Base-by-base conservation (phyloP, 2,329 filamentous ascomycete species). In the Trichoderma koningiopsis region DNA sequence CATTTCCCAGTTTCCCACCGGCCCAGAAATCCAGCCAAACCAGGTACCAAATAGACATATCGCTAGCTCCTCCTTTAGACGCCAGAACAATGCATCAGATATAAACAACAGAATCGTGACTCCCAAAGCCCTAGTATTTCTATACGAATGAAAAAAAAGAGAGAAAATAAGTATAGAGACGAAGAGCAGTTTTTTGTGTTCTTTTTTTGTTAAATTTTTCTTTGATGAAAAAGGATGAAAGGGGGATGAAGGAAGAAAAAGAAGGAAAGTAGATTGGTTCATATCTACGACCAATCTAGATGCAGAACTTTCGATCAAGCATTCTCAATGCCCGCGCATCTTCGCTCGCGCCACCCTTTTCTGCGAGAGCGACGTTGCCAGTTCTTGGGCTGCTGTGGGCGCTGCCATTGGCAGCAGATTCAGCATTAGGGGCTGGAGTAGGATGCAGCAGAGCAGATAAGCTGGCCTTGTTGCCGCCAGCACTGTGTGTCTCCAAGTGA, bases 311-410 rank as follows among this genome's bases (percentile, higher is more conserved):
- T 72, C 84, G 82, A 77, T 93, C 88, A 61, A 93, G 81, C 76
- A 91, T 88, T 72, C 88, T 84, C 57, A 92, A 78, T 1, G 89
- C 89, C 72, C 89, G 83, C 71, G 85, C 85, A 72, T 92, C 91
- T 76, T 92, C 90, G 22, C 85, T 81, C 60, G 87, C 88, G 5
- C 83, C 85, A 31, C 75, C 73, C 70, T 78, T 77, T 60, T 80
- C 79, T 10, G 76, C 66, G 5, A 73, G 72, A 22, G 73, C 74
- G 19, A 75, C 63, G 27, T 71, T 75, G 43, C 70, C 74, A 24
- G 74, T 70, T 62, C 78, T 76, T 7, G 78, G 77, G 64, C 77
- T 81, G 72, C 84, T 87, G 71, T 76, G 76, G 8, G 80, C 81
- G 73, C 83, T 83, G 72, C 78, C 78, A 59, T 72, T 81, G 74